Evolutionary conservation across 345 rosid species (phyloP), one percentile per base, ranked within the genome.

Genomic region (Eucalyptus brandiana): DNA sequence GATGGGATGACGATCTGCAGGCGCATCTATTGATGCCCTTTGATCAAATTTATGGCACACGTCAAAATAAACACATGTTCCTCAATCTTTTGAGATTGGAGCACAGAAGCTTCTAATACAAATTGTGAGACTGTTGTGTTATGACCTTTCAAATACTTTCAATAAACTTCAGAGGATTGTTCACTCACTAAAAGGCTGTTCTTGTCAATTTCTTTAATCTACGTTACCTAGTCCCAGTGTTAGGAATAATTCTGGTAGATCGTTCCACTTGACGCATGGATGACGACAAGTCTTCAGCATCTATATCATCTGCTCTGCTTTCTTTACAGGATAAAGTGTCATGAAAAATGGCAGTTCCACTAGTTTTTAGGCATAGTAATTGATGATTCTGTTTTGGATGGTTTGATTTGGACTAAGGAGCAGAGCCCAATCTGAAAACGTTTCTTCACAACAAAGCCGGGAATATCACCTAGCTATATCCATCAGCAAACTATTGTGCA

Each of bases 1-100:
- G 99, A 96, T 90, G 98, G 97, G 87, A 91, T 94, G 83, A 96
- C 97, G 6, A 94, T 97, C 53, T 91, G 93, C 91, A 88, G 90
- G 87, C 93, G 92, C 65, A 62, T 90, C 58, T 37, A 18, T 49
- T 90, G 89, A 92, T 45, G 32, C 51, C 13, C 5, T 49, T 45
- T 28, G 5, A 34, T 72, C 81, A 72, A 18, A 34, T 37, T 5
- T 37, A 19, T 37, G 44, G 80, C 42, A 16, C 2, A 17, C 12
- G 3, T n/a, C 42, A 67, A 32, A 32, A 67, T 67, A 67, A 32
- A 24, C 19, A 32, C 23, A 32, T 5, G 12, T 37, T 19, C 81
- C 26, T 37, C 26, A 18, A 37, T 18, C 81, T 19, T 37, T 37
- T 37, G 44, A 72, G 81, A 37, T 72, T 72, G 21, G 45, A 37